Conservation (phyloP, 2,329 filamentous ascomycete genomes). For the Onygenales sp. region DNA sequence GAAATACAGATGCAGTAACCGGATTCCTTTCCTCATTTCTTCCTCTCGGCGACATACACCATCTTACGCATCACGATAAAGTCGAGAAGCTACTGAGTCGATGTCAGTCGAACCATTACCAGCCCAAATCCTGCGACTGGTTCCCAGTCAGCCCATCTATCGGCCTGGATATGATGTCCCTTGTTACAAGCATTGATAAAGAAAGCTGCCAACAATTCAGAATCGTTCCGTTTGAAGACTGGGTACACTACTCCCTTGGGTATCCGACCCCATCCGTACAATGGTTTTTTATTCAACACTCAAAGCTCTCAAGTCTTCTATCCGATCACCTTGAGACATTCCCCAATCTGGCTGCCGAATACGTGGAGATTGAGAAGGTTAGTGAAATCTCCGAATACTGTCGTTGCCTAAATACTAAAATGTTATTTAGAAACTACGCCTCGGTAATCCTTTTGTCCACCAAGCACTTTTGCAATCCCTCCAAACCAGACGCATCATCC, state of each 20-base stretch:
- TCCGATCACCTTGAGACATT: slow-evolving; percentile 16
- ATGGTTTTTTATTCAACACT: slow-evolving; percentile 32
- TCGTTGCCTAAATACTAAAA: not conserved
- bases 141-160: slow-evolving; percentile 19
- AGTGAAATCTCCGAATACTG: not conserved
- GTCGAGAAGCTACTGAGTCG: slow-evolving; percentile 31
- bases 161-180: slow-evolving; percentile 14
- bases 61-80: slow-evolving; percentile 27
- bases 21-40: slow-evolving; percentile 22
- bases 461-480: slow-evolving; percentile 24
- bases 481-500: slow-evolving; percentile 3
- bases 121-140: slow-evolving; percentile 27
- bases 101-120: slow-evolving; percentile 17
- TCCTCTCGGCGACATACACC: slow-evolving; percentile 19
- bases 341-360: slow-evolving; percentile 22
- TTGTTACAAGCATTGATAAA: slow-evolving; percentile 26
- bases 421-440: slow-evolving; percentile 22
- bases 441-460: slow-evolving; percentile 29
- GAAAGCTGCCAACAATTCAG: slow-evolving; percentile 33
- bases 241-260: slow-evolving; percentile 29
- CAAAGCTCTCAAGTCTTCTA: slow-evolving; percentile 23
- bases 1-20: slow-evolving; percentile 24
- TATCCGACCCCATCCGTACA: slow-evolving; percentile 25
- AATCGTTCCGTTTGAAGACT: slow-evolving; percentile 29
- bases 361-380: slow-evolving; percentile 29